A percentile compares a stretch with the other conserved stretches of the same genome.
These are phyloP conservation scores for Periglandula ipomoeae DNA, from an alignment of 2,329 filamentous ascomycete species.

Conservation along the genomic window DNA sequence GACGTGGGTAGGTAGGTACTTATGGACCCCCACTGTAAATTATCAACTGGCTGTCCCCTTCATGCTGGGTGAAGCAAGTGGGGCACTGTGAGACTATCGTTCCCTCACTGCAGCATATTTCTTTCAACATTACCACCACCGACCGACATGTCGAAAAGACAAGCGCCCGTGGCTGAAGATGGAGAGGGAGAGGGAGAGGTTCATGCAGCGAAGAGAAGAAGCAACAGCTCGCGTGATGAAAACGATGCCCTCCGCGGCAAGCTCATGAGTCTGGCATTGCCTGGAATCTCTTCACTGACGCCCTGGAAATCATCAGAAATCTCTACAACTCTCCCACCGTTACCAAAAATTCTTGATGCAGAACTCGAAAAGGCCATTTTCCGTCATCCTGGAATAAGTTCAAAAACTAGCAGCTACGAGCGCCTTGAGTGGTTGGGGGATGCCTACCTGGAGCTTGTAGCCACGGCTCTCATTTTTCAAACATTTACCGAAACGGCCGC, in stretches of 20 bases:
- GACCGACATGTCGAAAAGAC: constrained; percentile 4
- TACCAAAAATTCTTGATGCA: constrained; percentile 53
- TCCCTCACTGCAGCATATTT: too few relatives aligned
- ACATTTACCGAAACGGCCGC: constrained; percentile 57
- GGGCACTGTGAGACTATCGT: too few relatives aligned
- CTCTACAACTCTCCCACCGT: constrained; percentile 37
- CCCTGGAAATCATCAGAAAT: constrained; percentile 45
- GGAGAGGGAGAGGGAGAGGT: neutral
- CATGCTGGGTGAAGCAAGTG: too few relatives aligned
- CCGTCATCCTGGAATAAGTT: constrained; percentile 48
- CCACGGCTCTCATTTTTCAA: constrained; percentile 65
- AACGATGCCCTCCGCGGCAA: neutral
- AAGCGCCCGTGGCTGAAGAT: neutral
- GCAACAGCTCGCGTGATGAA: neutral
- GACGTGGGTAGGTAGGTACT: too few relatives aligned
- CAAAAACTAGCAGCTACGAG: constrained; percentile 51
- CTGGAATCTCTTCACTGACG: constrained; percentile 20
- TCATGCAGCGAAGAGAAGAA: constrained; percentile 8
- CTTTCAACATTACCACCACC: too few relatives aligned
- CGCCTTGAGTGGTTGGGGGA: constrained; percentile 84
- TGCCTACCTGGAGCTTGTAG: constrained; percentile 70
- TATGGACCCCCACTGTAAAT: too few relatives aligned
- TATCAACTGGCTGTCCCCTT: too few relatives aligned
- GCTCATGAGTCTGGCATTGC: constrained; percentile 3
- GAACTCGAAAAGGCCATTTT: constrained; percentile 55